Base-by-base conservation (phyloP, 2,329 filamentous ascomycete species). In the Colletotrichum navitas region DNA sequence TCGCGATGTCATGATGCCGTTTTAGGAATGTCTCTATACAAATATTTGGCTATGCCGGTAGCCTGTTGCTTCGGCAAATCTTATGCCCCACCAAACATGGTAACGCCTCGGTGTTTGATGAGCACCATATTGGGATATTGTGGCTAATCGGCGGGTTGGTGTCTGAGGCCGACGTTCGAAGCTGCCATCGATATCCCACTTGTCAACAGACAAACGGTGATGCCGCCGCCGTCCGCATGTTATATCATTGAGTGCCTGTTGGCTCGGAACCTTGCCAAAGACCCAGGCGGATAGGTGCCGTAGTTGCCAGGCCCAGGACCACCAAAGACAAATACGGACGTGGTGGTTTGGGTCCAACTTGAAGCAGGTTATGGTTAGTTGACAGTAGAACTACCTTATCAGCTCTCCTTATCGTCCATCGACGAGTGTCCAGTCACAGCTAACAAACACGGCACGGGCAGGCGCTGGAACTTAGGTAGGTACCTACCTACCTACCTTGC, bases 181-280 rank as follows among this genome's bases (percentile, higher is more conserved):
- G n/a, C n/a, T 51, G 59, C 59, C 45, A 43, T n/a, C n/a, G 5
- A 14, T 62, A 34, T 47, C 2, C 32, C 29, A 36, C 58, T 61
- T 61, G 5, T 3, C 2, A 49, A 36, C 11, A 16, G 26, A n/a
- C 29, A 29, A 4, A 34, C 39, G 21, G 39, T 34, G 58, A n/a
- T 24, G 51, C 29, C 29, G 29, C 32, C 1, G 43, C 29, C 36
- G 24, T 29, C 29, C 18, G 21, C 39, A n/a, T 41, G 12, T 43
- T 41, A 11, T 26, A 49, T 49, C 29, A n/a, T n/a, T n/a, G n/a
- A n/a, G n/a, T n/a, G n/a, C n/a, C n/a, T n/a, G n/a, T n/a, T n/a
- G n/a, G n/a, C n/a, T n/a, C n/a, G n/a, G n/a, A n/a, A n/a, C n/a
- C n/a, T n/a, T n/a, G n/a, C n/a, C n/a, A n/a, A n/a, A n/a, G n/a